A percentile compares a stretch with the other conserved stretches of the same genome.
Evolutionary conservation across 2,329 filamentous ascomycete species (phyloP).

Genomic region (Magnaporthales sp.): DNA sequence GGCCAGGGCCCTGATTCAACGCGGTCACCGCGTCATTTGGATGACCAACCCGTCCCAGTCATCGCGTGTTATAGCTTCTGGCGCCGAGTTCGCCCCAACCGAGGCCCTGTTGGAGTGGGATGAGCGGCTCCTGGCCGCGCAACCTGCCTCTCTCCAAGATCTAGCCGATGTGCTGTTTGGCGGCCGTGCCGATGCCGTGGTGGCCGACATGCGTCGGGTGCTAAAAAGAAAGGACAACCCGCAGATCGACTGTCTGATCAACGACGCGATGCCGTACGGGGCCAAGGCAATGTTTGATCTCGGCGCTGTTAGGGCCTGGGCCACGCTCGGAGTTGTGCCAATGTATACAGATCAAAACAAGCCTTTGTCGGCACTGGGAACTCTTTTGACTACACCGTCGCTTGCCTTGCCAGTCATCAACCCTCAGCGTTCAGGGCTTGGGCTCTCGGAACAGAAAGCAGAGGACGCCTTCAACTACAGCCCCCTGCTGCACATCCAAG

Average conservation of each 20-base stretch:
- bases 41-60: conserved; percentile 24
- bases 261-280: conserved; percentile 28
- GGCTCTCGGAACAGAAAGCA: conserved; percentile 19
- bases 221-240: conserved; percentile 15
- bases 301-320: conserved; percentile 18
- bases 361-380: conserved; percentile 18
- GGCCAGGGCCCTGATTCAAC: conserved; percentile 25
- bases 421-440: conserved; percentile 19
- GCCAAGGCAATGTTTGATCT: conserved; percentile 23
- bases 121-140: conserved; percentile 16
- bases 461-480: conserved; percentile 19
- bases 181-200: conserved; percentile 23
- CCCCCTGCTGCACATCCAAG: conserved; percentile 27
- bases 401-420: conserved; percentile 15
- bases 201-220: conserved; percentile 24
- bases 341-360: conserved; percentile 14
- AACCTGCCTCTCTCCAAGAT: conserved; percentile 23
- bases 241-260: conserved; percentile 22
- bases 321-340: conserved; percentile 29
- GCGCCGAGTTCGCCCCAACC: conserved; percentile 23
- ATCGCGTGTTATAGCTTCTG: conserved; percentile 22
- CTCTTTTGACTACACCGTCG: conserved; percentile 20
- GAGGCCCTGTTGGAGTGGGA: conserved; percentile 13
- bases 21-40: conserved; percentile 29
- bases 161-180: conserved; percentile 16